A percentile compares a stretch with the other conserved stretches of the same genome.
Conservation (phyloP, 495 filamentous ascomycete species). For the Neurospora sp. region DNA sequence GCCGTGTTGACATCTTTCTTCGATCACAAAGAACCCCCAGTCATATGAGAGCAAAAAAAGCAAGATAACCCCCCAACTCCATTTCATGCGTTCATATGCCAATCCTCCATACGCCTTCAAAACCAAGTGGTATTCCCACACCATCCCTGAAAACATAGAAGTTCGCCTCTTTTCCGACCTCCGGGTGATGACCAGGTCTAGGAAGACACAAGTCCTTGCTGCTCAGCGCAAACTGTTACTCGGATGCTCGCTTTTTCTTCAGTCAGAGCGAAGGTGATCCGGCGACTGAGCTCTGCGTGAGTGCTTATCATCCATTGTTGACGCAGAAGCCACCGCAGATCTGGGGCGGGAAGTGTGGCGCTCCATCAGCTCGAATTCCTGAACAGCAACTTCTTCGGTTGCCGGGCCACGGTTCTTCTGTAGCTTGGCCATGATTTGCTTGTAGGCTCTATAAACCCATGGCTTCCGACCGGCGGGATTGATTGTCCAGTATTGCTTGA, state of each 20-base stretch:
- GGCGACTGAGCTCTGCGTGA: not conserved
- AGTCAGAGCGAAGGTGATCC: not conserved
- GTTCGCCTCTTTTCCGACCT: not conserved
- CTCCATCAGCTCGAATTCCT: not conserved
- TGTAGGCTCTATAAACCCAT: constrained; percentile 22
- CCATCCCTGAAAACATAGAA: not conserved
- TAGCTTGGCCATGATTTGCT: not conserved
- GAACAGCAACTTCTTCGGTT: not conserved
- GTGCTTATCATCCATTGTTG: not conserved
- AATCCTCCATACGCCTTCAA: not conserved
- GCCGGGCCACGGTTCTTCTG: not conserved
- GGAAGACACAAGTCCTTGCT: not conserved
- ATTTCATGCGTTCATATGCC: not conserved
- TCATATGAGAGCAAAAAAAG: not conserved
- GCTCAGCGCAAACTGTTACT: not conserved
- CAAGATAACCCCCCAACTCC: not conserved
- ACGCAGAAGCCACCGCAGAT: not conserved
- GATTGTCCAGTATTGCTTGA: constrained; percentile 70
- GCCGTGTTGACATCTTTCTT: not conserved
- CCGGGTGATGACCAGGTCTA: not conserved
- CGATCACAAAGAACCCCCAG: not conserved
- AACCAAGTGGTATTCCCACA: not conserved
- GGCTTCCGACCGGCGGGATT: constrained; percentile 25
- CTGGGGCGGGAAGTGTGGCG: not conserved
- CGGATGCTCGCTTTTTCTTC: not conserved